Evolutionary conservation across 371 early-diverging fungal species (phyloP), one percentile per base, ranked within the genome.

Genomic region (Lichtheimia ornata): DNA sequence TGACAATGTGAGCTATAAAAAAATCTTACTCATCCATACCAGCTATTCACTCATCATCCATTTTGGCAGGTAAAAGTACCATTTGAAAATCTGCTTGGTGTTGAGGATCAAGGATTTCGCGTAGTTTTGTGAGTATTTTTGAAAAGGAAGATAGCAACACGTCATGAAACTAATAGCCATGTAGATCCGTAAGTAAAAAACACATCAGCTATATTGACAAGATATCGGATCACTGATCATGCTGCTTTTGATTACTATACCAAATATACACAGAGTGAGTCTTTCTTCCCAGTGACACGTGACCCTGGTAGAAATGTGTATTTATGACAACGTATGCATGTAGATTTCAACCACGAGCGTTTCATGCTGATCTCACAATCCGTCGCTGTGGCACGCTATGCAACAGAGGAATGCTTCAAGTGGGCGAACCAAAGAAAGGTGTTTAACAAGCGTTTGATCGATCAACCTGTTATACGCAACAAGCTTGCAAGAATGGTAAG

Each of bases 321-420:
- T 11, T 35, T 47, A 47, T 47, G 5, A 0, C 18, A 45, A n/a
- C 13, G 15, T 5, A 6, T 5, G n/a, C 5, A 6, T 2, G 47
- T 54, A 54, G 54, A 91, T 74, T 93, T 91, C 58, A 89, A 89
- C 69, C 90, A 91, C 66, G 92, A 92, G 66, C 83, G 88, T 58
- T 79, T 82, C 13, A 50, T 54, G 56, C 59, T 35, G 35, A 53
- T 51, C 47, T 47, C 47, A 6, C 53, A 50, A 58, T 28, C 50
- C 9, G 58, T 58, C 9, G 49, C 58, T 22, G 50, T 96, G 2
- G 96, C 97, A 18, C 54, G 54, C 14, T 40, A 54, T 25, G 65
- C 58, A 18, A 54, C 68, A 42, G 73, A 76, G 45, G 76, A 72
- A 28, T 70, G 70, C 22, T 70, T 76, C 65, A 76, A 76, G 58